phyloP scores from a whole-genome alignment of 2,329 filamentous ascomycete genomes.

The Apiospora koreana region DNA sequence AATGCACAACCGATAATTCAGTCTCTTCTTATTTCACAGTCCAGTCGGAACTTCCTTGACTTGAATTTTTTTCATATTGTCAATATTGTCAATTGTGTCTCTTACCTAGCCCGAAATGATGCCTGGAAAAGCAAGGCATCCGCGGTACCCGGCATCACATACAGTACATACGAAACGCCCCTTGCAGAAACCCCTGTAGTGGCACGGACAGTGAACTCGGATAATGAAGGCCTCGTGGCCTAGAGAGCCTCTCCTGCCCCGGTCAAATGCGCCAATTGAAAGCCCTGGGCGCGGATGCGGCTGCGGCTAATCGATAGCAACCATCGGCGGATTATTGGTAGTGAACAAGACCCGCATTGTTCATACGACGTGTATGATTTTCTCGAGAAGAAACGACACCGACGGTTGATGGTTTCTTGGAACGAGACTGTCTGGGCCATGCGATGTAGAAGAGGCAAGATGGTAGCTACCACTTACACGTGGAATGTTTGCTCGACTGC shows the following conservation, averaged over 20 bases:
- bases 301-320: background rate
- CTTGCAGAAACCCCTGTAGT: background rate
- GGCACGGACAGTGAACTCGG: background rate
- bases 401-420: too few relatives aligned
- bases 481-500: background rate
- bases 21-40: too few relatives aligned
- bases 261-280: background rate
- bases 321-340: background rate
- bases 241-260: background rate
- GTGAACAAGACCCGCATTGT: background rate
- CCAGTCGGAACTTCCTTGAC: background rate
- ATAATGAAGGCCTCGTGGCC: background rate
- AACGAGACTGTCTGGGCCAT: too few relatives aligned
- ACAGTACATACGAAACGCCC: background rate
- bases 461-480: background rate
- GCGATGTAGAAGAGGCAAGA: too few relatives aligned
- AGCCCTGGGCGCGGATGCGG: background rate
- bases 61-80: background rate
- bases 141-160: background rate
- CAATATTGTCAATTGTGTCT: background rate
- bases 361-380: background rate
- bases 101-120: background rate
- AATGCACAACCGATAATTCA: too few relatives aligned
- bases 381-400: too few relatives aligned
- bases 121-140: background rate